phyloP scores from a whole-genome alignment of 192 early-diverging fungal species.

The Coemansia sp. region DNA sequence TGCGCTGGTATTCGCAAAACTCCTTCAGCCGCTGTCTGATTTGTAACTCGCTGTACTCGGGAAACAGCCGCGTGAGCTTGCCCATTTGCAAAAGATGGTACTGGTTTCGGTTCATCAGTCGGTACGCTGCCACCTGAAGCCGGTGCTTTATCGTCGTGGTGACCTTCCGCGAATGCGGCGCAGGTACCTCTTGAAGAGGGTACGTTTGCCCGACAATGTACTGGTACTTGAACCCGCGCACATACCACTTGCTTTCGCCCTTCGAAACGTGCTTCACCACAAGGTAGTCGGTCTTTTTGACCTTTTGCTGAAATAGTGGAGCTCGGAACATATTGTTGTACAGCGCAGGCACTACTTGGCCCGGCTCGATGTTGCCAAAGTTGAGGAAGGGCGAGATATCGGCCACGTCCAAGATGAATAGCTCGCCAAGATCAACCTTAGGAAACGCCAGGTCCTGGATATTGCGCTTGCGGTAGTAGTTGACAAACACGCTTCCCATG shows the following conservation, averaged over 20 bases:
- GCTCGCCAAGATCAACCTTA: conserved; percentile 78
- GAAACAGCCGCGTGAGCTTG: conserved; percentile 78
- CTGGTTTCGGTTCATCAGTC: conserved; percentile 84
- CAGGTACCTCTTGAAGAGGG: conserved; percentile 90
- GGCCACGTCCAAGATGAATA: conserved; percentile 81
- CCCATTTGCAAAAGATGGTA: conserved; percentile 71
- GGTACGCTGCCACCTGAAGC: conserved; percentile 84
- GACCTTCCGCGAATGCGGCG: conserved; percentile 91
- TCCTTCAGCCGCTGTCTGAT: conserved; percentile 94
- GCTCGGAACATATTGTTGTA: conserved; percentile 96
- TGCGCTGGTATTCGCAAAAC: conserved; percentile 91
- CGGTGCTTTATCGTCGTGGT: conserved; percentile 83
- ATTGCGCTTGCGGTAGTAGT: conserved; percentile 92
- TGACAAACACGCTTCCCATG: conserved; percentile 92
- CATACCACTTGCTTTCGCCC: conserved; percentile 79
- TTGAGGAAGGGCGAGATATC: conserved; percentile 92
- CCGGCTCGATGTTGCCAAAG: conserved; percentile 93
- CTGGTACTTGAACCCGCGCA: conserved; percentile 78
- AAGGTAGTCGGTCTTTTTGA: conserved; percentile 78
- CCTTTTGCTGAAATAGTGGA: conserved; percentile 80
- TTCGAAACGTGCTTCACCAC: conserved; percentile 78
- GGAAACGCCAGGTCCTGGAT: conserved; percentile 79
- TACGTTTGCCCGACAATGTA: conserved; percentile 93
- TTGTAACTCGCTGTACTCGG: conserved; percentile 81
- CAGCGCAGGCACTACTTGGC: conserved; percentile 82